Evolutionary conservation across 2,329 filamentous ascomycete species (phyloP).

Genomic region (Alternaria ventricosa): DNA sequence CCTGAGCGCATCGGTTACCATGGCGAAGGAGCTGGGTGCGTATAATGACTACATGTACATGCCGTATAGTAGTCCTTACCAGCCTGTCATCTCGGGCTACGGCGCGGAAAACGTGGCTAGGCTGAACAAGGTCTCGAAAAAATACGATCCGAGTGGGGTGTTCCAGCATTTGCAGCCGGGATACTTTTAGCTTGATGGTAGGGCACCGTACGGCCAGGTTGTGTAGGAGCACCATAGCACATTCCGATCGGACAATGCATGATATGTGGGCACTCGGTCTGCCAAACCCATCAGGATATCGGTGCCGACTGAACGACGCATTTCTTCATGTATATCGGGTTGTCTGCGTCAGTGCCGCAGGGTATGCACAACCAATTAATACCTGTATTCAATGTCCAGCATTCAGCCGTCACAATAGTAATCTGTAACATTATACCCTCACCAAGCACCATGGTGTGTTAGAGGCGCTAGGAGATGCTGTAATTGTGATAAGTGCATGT

Average conservation of each 20-base stretch:
- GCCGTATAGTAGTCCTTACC: conserved; percentile 54
- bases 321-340: background rate
- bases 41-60: conserved; percentile 47
- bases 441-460: background rate
- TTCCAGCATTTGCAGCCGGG: conserved; percentile 18
- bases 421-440: background rate
- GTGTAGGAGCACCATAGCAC: background rate
- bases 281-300: background rate
- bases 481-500: background rate
- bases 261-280: background rate
- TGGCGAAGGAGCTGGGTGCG: conserved; percentile 9
- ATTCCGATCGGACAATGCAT: background rate
- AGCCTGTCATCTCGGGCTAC: conserved; percentile 52
- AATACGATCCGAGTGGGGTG: conserved; percentile 15
- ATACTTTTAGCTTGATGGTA: conserved; percentile 15
- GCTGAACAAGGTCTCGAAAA: conserved; percentile 8
- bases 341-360: background rate
- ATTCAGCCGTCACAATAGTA: background rate
- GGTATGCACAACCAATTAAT: background rate
- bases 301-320: background rate
- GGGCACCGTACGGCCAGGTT: background rate
- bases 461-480: background rate
- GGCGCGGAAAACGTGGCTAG: conserved; percentile 43
- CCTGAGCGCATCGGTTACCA: background rate
- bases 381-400: background rate